Conservation (phyloP, 2,329 filamentous ascomycete genomes). For the Escovopsis sp. region DNA sequence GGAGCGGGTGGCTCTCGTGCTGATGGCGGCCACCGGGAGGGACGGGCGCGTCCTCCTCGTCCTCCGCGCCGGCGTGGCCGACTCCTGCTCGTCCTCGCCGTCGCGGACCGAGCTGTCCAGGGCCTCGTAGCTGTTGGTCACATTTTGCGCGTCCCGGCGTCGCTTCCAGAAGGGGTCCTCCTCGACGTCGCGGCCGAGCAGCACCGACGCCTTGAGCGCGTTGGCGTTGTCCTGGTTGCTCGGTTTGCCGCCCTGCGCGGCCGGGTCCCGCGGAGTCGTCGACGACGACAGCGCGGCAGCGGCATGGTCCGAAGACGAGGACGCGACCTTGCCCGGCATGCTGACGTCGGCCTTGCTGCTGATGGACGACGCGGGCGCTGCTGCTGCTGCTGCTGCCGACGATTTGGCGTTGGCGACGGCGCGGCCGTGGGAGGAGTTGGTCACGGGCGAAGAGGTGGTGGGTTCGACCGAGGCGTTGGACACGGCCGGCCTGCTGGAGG, state of each 20-base stretch:
- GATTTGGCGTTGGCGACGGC: constrained; percentile 11
- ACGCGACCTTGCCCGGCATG: constrained; percentile 25
- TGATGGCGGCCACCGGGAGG: constrained; percentile 17
- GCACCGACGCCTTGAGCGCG: constrained; percentile 13
- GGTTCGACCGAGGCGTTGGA: constrained; percentile 23
- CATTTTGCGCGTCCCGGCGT: constrained; percentile 22
- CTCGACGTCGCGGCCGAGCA: constrained; percentile 15
- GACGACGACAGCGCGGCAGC: too few species aligned
- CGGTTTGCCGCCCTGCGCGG: constrained; percentile 13
- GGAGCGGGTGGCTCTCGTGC: constrained; percentile 31
- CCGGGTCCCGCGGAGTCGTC: too few species aligned
- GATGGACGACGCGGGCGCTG: too few species aligned
- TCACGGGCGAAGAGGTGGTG: too few species aligned
- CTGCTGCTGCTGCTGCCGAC: too few species aligned
- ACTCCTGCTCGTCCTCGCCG: constrained; percentile 12
- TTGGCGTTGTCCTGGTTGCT: constrained; percentile 10
- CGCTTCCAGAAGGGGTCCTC: constrained; percentile 18
- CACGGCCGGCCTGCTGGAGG: constrained; percentile 21
- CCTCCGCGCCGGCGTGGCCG: constrained; percentile 17
- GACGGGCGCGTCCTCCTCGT: constrained; percentile 23
- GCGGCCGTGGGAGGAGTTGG: constrained; percentile 19
- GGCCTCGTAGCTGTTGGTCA: constrained; percentile 21
- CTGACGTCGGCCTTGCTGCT: constrained; percentile 18
- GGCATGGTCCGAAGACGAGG: too few species aligned
- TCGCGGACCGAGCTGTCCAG: constrained; percentile 25